Base-by-base conservation (phyloP, 148 eudicot species). In the Talinum fruticosum region DNA sequence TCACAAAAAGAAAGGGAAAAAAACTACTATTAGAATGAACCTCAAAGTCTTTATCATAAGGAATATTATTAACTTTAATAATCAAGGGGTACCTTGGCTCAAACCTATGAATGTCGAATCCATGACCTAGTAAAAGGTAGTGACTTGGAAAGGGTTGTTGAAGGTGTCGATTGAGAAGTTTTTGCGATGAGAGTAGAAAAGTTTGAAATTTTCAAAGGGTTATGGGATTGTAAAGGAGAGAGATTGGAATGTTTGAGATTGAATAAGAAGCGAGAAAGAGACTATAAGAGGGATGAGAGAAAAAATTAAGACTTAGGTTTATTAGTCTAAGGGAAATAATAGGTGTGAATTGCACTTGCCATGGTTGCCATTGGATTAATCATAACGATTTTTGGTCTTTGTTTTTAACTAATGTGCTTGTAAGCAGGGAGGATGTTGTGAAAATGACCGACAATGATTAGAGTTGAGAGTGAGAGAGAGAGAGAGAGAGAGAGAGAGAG, bases 1-100 rank as follows among this genome's bases (percentile, higher is more conserved):
- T 10, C 4, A 10, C 54, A n/a, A n/a, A n/a, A n/a, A 49, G 18
- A 49, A 49, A 49, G 14, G 19, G 3, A 12, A 49, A 54, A n/a
- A 54, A 54, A 54, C 12, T 82, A 94, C 98, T 97, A 83, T 94
- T n/a, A n/a, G n/a, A n/a, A n/a, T n/a, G n/a, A n/a, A n/a, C 98
- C 69, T 94, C 97, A 76, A 97, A 92, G 37, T 97, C 98, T 80
- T 87, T 87, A 32, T 92, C 97, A 75, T 90, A 93, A 62, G 98
- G 98, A 73, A 95, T 89, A 76, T 85, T 67, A 53, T 92, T 86
- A 18, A 97, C 99, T 18, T 96, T 97, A 71, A 95, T 89, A 79
- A 95, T 92, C 83, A 95, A 89, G 16, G 99, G 97, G 74, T 95
- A 95, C 0, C 97, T 96, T 45, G 97, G 97, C 79, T n/a, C 99